Evolutionary conservation across 805 yeast genomes (phyloP).

Genomic region (Kazachstania psychrophila): DNA sequence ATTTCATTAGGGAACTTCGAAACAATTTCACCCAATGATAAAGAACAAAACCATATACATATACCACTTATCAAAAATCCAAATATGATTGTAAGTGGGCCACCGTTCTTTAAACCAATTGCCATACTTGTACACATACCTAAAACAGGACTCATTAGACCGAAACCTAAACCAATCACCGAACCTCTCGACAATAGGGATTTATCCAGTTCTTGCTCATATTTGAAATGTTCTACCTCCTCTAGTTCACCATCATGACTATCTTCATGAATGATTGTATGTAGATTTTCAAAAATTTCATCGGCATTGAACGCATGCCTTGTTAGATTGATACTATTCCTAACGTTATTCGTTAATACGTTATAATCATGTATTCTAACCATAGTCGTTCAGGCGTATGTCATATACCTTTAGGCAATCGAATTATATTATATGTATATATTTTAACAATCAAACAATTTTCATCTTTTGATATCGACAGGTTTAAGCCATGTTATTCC

Average conservation of each 20-base stretch:
- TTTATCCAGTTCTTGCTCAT: conserved; percentile 61
- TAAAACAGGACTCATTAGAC: conserved; percentile 74
- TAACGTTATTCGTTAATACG: conserved; percentile 15
- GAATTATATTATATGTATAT: no score
- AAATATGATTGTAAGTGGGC: conserved; percentile 63
- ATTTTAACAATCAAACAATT: no score
- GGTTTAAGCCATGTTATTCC: no score
- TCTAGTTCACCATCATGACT: conserved; percentile 42
- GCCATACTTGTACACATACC: conserved; percentile 68
- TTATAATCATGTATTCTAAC: conserved; percentile 22
- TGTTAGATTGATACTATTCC: conserved; percentile 13
- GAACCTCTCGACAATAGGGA: conserved; percentile 55
- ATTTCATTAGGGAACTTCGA: conserved; percentile 71
- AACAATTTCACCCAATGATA: conserved; percentile 68
- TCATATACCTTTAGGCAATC: no score
- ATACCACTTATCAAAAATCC: conserved; percentile 65
- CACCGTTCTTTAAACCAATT: conserved; percentile 66
- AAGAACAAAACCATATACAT: conserved; percentile 53
- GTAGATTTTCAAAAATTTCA: conserved; percentile 24
- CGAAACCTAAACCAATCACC: conserved; percentile 68
- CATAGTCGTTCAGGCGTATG: no score
- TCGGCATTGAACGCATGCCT: conserved; percentile 13
- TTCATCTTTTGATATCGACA: no score
- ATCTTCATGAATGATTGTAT: conserved; percentile 28
- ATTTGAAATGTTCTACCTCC: conserved; percentile 61